Conservation (phyloP, 1,139 yeast species). For the Zygosaccharomyces sapae region DNA sequence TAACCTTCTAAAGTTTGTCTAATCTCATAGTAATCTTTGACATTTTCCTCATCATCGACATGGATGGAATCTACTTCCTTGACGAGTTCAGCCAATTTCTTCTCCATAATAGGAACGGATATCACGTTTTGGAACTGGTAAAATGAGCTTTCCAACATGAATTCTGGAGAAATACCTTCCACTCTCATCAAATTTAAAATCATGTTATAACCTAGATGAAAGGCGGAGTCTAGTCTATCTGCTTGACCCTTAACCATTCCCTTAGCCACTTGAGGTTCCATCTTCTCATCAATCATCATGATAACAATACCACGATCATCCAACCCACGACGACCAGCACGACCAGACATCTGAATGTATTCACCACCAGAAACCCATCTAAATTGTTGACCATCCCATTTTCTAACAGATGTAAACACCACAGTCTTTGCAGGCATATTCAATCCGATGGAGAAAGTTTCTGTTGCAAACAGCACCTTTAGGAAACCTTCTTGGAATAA, state of each 20-base stretch:
- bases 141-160: conserved; percentile 90
- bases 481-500: conserved; percentile 93
- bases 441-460: conserved; percentile 94
- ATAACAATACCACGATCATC: conserved; percentile 99
- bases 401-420: conserved; percentile 95
- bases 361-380: conserved; percentile 99
- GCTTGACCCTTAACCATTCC: conserved; percentile 99
- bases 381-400: conserved; percentile 96
- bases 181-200: conserved; percentile 91
- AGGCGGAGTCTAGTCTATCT: conserved; percentile 91
- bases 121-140: conserved; percentile 93
- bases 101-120: conserved; percentile 79
- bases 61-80: conserved; percentile 45
- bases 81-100: conserved; percentile 52
- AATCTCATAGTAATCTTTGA: conserved; percentile 79
- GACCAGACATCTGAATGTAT: conserved; percentile 98
- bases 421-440: conserved; percentile 99
- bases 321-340: conserved; percentile 99
- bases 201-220: conserved; percentile 96
- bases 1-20: conserved; percentile 66
- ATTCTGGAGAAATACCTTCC: conserved; percentile 97
- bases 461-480: conserved; percentile 94
- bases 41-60: conserved; percentile 68
- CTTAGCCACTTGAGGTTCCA: conserved; percentile 98
- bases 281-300: conserved; percentile 97